These are phyloP conservation scores for Inga oerstediana DNA, from an alignment of 306 rosid genomes.

Conservation along the genomic window DNA sequence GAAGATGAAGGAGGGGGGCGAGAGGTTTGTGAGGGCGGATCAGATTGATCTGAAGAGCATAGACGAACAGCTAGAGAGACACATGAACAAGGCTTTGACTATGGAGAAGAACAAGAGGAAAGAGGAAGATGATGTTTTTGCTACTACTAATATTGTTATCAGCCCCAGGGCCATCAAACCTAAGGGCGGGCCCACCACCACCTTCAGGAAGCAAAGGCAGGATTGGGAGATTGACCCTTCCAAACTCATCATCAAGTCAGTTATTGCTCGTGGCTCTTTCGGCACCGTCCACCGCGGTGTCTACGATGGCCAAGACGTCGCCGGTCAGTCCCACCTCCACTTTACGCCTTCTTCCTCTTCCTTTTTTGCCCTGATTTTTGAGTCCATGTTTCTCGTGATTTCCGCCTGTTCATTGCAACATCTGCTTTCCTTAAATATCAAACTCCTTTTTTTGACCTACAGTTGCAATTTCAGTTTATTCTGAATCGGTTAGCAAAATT, in stretches of 20 bases:
- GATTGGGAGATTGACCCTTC: slow-evolving; percentile 98
- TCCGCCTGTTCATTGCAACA: background rate
- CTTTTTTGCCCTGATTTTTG: background rate
- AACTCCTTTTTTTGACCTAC: background rate
- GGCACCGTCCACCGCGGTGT: slow-evolving; percentile 94
- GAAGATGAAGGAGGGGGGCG: slow-evolving; percentile 76
- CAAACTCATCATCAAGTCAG: slow-evolving; percentile 75
- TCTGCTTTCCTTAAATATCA: background rate
- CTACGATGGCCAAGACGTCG: slow-evolving; percentile 89
- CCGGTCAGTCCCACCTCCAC: slow-evolving; percentile 53
- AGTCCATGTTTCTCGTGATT: background rate
- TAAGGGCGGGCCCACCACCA: background rate
- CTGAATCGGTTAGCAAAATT: slow-evolving; percentile 22
- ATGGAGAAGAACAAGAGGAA: slow-evolving; percentile 73
- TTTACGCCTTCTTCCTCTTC: background rate
- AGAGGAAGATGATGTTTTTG: slow-evolving; percentile 40
- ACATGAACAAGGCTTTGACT: slow-evolving; percentile 70
- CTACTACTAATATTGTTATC: background rate
- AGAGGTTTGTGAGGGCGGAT: slow-evolving; percentile 95
- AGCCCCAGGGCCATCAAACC: slow-evolving; percentile 21
- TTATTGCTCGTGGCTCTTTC: slow-evolving; percentile 91
- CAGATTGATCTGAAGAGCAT: slow-evolving; percentile 99
- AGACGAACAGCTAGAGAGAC: slow-evolving; percentile 95
- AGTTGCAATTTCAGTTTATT: slow-evolving; percentile 22
- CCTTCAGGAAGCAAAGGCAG: slow-evolving; percentile 55